Evolutionary conservation across 2,329 filamentous ascomycete genomes (phyloP).

Genomic region (Meredithiella fracta): DNA sequence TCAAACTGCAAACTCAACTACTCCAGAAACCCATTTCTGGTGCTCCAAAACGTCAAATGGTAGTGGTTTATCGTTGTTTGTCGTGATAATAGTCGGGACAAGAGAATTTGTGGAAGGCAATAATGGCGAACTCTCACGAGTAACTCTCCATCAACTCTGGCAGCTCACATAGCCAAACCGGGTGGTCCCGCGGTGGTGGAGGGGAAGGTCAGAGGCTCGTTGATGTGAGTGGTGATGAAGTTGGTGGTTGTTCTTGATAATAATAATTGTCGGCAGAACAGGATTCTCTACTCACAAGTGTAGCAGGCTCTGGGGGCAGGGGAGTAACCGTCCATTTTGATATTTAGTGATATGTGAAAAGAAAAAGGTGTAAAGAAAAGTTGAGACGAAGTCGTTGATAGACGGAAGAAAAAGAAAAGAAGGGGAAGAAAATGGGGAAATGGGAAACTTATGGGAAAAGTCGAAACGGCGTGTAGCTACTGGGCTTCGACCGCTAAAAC

Average conservation of each 20-base stretch:
- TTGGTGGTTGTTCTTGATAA: background rate
- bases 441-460: constrained; percentile 6
- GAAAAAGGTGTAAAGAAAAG: constrained; percentile 5
- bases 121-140: too few relatives aligned
- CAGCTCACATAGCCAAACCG: too few relatives aligned
- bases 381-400: background rate
- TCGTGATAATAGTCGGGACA: background rate
- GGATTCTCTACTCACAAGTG: constrained; percentile 28
- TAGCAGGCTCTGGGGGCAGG: constrained; percentile 32
- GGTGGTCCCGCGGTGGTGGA: background rate
- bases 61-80: background rate
- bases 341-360: constrained; percentile 2
- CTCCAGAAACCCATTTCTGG: constrained; percentile 7
- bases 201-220: background rate
- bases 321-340: constrained; percentile 28
- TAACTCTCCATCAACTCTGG: too few relatives aligned
- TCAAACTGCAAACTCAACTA: background rate
- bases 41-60: background rate
- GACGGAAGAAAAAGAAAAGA: constrained; percentile 10
- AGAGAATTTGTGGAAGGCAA: background rate
- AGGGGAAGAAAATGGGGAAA: constrained; percentile 4
- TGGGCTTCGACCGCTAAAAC: constrained; percentile 1
- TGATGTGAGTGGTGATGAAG: background rate
- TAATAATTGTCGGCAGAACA: constrained; percentile 10
- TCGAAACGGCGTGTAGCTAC: constrained; percentile 12